Conservation (phyloP, 805 yeast genomes). For the Komagataella ulmi region DNA sequence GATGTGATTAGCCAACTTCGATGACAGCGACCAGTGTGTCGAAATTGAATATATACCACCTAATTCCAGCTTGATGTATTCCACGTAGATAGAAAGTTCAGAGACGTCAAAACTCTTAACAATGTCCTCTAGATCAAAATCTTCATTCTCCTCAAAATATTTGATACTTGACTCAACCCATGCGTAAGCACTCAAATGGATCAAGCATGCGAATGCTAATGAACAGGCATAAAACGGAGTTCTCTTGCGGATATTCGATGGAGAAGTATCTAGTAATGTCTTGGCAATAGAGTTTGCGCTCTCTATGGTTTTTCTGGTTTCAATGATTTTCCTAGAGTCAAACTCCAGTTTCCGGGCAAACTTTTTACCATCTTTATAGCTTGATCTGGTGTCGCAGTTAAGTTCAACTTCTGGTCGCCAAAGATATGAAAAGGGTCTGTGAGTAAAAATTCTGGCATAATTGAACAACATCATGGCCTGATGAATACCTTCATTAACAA, state of each 20-base stretch:
- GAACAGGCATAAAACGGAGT: constrained; percentile 42
- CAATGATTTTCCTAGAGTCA: constrained; percentile 32
- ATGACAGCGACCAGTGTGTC: constrained; percentile 35
- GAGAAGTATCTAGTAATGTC: constrained; percentile 31
- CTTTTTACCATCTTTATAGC: neutral
- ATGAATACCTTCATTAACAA: constrained; percentile 39
- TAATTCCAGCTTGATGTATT: constrained; percentile 33
- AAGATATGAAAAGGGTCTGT: constrained; percentile 37
- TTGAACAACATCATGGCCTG: constrained; percentile 33
- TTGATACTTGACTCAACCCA: constrained; percentile 31
- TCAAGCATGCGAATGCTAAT: constrained; percentile 36
- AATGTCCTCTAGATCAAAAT: constrained; percentile 8
- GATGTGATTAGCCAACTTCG: constrained; percentile 31
- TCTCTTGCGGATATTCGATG: constrained; percentile 26
- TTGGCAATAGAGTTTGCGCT: constrained; percentile 37
- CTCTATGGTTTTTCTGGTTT: constrained; percentile 39
- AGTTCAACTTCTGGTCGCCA: constrained; percentile 27
- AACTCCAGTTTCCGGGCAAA: constrained; percentile 16
- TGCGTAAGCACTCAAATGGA: constrained; percentile 37
- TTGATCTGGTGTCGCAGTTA: constrained; percentile 12
- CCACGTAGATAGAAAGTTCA: constrained; percentile 30
- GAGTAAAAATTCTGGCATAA: constrained; percentile 41
- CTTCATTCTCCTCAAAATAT: constrained; percentile 5
- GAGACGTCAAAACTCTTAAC: constrained; percentile 10
- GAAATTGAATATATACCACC: constrained; percentile 36